These are phyloP conservation scores for Gelatoporia subvermispora DNA, from an alignment of 768 basidiomycete species.

Conservation along the genomic window DNA sequence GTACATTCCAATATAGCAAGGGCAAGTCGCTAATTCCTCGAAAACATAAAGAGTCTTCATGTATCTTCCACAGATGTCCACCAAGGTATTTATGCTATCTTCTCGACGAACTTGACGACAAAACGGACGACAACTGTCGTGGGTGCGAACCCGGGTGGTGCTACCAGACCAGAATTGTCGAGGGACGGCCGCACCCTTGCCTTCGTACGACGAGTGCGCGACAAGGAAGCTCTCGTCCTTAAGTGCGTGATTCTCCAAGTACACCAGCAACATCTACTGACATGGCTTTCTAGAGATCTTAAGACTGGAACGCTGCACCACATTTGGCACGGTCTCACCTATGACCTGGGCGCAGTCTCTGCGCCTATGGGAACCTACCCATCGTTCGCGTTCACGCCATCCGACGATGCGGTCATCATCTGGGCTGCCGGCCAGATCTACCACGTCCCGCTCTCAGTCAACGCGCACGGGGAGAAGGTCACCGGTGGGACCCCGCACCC, in stretches of 20 bases:
- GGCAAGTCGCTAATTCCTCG: slow-evolving; percentile 30
- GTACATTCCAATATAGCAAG: slow-evolving; percentile 57
- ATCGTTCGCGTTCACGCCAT: slow-evolving; percentile 63
- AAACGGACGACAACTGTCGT: slow-evolving; percentile 49
- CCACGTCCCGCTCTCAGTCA: slow-evolving; percentile 50
- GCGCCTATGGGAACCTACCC: slow-evolving; percentile 82
- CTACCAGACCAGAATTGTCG: slow-evolving; percentile 66
- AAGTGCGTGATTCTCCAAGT: slow-evolving; percentile 41
- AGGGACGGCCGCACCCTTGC: slow-evolving; percentile 65
- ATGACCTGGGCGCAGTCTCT: slow-evolving; percentile 57
- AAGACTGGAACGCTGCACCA: slow-evolving; percentile 59
- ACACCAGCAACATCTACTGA: background rate
- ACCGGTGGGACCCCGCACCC: slow-evolving; percentile 37
- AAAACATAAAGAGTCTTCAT: background rate
- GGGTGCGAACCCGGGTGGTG: slow-evolving; percentile 59
- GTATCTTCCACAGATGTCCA: slow-evolving; percentile 49
- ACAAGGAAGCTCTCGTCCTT: slow-evolving; percentile 67
- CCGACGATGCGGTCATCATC: slow-evolving; percentile 56
- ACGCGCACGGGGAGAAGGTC: slow-evolving; percentile 48
- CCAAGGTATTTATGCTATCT: slow-evolving; percentile 66
- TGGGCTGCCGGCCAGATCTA: slow-evolving; percentile 75
- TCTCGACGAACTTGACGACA: slow-evolving; percentile 58
- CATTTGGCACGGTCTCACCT: slow-evolving; percentile 64
- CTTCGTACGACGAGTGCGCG: slow-evolving; percentile 68
- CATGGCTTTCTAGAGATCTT: slow-evolving; percentile 46